Conservation (phyloP, 495 filamentous ascomycete species). For the Clohesyomyces aquaticus region DNA sequence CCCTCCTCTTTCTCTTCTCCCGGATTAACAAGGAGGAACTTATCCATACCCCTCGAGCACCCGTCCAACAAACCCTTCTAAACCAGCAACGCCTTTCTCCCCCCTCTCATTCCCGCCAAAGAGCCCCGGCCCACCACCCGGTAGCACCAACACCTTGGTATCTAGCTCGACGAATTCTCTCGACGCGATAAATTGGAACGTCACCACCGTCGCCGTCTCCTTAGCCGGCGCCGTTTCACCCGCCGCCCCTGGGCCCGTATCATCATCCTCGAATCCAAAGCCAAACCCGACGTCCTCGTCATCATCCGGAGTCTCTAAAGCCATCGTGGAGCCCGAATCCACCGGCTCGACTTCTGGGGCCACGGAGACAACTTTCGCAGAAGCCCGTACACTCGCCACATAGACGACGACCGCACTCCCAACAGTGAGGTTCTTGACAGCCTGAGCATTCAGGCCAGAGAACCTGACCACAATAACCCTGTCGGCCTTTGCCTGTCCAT, state of each 20-base stretch:
- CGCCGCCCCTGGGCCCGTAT: constrained; percentile 18
- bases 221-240: neutral
- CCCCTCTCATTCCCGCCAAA: constrained; percentile 56
- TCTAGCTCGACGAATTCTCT: constrained; percentile 87
- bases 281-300: constrained; percentile 51
- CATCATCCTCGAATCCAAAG: constrained; percentile 43
- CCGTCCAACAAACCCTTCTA: constrained; percentile 69
- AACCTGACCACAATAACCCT: constrained; percentile 57
- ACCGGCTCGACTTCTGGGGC: constrained; percentile 43
- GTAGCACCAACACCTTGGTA: constrained; percentile 77
- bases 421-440: constrained; percentile 49
- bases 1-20: neutral
- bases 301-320: constrained; percentile 47
- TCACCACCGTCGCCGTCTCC: constrained; percentile 65
- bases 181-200: constrained; percentile 72
- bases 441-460: constrained; percentile 23
- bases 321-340: constrained; percentile 38
- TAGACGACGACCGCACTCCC: constrained; percentile 77
- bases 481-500: constrained; percentile 57
- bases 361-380: constrained; percentile 69
- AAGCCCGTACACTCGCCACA: constrained; percentile 81
- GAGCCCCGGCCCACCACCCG: constrained; percentile 58
- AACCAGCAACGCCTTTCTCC: constrained; percentile 60
- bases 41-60: constrained; percentile 53
- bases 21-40: too few species aligned